Conservation (phyloP, 2,329 filamentous ascomycete species). For the Aspergillus sp. region DNA sequence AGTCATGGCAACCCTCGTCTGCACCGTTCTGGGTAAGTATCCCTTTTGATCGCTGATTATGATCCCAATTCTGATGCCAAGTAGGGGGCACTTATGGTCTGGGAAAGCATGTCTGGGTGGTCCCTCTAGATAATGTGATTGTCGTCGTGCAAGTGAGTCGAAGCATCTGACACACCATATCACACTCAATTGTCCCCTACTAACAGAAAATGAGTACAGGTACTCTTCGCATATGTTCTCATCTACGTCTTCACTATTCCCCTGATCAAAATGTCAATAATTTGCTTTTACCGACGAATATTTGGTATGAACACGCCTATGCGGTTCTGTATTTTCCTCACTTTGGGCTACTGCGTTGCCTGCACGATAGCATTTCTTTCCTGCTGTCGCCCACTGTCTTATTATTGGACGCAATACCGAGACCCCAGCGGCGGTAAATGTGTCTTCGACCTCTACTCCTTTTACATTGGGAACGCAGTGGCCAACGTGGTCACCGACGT, state of each 20-base stretch:
- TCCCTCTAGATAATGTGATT: conserved; percentile 8
- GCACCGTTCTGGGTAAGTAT: no score
- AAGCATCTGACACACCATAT: not conserved
- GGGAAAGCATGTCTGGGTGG: conserved; percentile 19
- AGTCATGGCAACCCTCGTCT: not conserved
- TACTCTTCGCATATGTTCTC: conserved; percentile 16
- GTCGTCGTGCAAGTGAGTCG: conserved; percentile 11
- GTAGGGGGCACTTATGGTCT: conserved; percentile 15
- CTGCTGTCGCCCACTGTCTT: conserved; percentile 14
- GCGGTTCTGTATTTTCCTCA: conserved; percentile 14
- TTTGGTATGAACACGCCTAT: conserved; percentile 16
- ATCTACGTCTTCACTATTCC: conserved; percentile 15
- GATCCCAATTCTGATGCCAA: not conserved
- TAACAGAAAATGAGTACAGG: not conserved
- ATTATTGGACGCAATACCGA: conserved; percentile 17
- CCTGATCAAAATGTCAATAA: conserved; percentile 18
- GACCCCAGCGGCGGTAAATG: conserved; percentile 12
- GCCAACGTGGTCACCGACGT: conserved; percentile 19
- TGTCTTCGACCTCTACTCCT: conserved; percentile 13
- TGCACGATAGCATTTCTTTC: conserved; percentile 8
- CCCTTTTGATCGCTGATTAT: no score
- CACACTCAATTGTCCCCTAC: not conserved
- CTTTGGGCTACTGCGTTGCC: conserved; percentile 13
- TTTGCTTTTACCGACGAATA: conserved; percentile 21
- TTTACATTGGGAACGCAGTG: conserved; percentile 17